Evolutionary conservation across 495 filamentous ascomycete species (phyloP).

Genomic region (Annulohypoxylon bovei): DNA sequence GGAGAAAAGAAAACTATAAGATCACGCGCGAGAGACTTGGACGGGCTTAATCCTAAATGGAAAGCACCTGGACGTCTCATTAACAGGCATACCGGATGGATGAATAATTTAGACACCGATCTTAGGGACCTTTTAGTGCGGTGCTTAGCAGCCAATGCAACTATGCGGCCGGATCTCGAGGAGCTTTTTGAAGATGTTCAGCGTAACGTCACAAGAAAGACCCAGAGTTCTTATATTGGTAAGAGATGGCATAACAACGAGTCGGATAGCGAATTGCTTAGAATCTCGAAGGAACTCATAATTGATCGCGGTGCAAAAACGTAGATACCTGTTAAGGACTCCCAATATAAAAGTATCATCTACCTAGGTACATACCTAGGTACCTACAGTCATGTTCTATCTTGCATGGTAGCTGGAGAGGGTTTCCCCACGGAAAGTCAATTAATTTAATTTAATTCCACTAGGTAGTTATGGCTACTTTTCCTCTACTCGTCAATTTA

Average conservation of each 20-base stretch:
- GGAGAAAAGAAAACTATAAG: slow-evolving; percentile 13
- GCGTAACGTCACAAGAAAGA: slow-evolving; percentile 21
- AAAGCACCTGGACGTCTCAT: neutral
- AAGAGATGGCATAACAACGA: slow-evolving; percentile 31
- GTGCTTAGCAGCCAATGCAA: slow-evolving; percentile 14
- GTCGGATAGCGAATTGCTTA: slow-evolving; percentile 11
- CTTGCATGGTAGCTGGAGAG: too few species aligned
- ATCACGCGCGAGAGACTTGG: slow-evolving; percentile 33
- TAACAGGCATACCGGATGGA: slow-evolving; percentile 1
- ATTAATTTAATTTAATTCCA: too few species aligned
- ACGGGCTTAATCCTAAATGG: slow-evolving; percentile 17
- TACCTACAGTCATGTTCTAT: too few species aligned
- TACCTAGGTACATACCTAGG: too few species aligned
- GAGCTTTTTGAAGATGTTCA: slow-evolving; percentile 26
- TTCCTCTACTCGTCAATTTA: too few species aligned
- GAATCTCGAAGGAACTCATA: neutral
- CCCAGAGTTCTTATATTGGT: neutral
- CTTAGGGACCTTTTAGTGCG: slow-evolving; percentile 27
- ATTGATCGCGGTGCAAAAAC: neutral
- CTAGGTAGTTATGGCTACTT: too few species aligned
- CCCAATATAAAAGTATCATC: too few species aligned
- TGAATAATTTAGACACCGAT: slow-evolving; percentile 34
- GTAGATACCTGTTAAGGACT: neutral
- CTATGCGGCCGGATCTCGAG: slow-evolving; percentile 25
- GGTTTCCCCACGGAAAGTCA: too few species aligned